Conservation (phyloP, 1,284 basidiomycete genomes). For the Pseudozyma sp. region DNA sequence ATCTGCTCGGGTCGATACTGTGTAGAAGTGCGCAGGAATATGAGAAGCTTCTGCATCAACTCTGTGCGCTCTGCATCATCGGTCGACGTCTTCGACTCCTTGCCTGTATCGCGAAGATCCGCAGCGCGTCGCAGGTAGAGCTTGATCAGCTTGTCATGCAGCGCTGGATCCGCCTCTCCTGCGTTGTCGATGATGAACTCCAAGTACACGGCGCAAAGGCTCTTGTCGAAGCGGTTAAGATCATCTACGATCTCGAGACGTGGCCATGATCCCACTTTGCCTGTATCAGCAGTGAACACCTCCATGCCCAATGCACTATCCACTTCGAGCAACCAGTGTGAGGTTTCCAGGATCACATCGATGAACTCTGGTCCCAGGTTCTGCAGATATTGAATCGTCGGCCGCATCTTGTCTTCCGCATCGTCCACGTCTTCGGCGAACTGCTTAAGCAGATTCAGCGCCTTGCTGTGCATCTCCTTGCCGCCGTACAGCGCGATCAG, state of each 20-base stretch:
- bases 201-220: slow-evolving; percentile 79
- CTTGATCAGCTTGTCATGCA: slow-evolving; percentile 89
- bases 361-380: slow-evolving; percentile 75
- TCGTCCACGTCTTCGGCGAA: slow-evolving; percentile 77
- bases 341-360: slow-evolving; percentile 69
- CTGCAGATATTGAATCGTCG: slow-evolving; percentile 89
- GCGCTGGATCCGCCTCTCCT: slow-evolving; percentile 76
- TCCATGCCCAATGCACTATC: slow-evolving; percentile 81
- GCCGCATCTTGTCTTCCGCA: slow-evolving; percentile 80
- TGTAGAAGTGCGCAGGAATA: slow-evolving; percentile 80
- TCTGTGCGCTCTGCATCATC: slow-evolving; percentile 67
- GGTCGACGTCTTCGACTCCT: neutral
- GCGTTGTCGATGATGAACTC: slow-evolving; percentile 84
- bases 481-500: slow-evolving; percentile 91
- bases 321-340: slow-evolving; percentile 85
- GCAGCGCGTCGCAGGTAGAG: slow-evolving; percentile 78
- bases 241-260: slow-evolving; percentile 67
- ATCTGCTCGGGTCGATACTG: slow-evolving; percentile 83
- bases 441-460: slow-evolving; percentile 83
- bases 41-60: slow-evolving; percentile 78
- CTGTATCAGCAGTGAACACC: slow-evolving; percentile 90
- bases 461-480: slow-evolving; percentile 93
- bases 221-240: slow-evolving; percentile 78
- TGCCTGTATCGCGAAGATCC: slow-evolving; percentile 65
- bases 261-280: slow-evolving; percentile 77